These are phyloP conservation scores for Talaromyces sp. DNA, from an alignment of 2,329 filamentous ascomycete species.

Conservation along the genomic window DNA sequence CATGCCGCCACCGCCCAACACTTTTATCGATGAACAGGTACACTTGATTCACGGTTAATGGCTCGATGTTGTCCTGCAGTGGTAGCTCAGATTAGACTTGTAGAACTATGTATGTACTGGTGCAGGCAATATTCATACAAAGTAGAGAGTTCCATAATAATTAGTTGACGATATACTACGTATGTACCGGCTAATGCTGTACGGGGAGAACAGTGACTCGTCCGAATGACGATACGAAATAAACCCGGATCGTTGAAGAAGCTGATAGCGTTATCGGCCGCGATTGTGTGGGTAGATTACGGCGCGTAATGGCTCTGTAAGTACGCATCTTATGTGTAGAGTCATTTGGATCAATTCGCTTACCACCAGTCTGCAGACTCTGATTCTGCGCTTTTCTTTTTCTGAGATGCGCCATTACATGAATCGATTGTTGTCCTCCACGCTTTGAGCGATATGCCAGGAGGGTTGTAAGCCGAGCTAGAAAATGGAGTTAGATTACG, in stretches of 20 bases:
- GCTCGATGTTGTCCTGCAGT: not conserved
- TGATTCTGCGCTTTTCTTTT: conserved; percentile 5
- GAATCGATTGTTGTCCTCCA: not conserved
- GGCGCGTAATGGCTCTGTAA: not conserved
- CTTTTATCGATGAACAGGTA: not conserved
- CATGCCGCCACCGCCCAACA: not conserved
- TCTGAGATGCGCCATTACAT: not conserved
- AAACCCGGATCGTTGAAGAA: conserved; percentile 4
- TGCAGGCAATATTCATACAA: not conserved
- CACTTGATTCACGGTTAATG: not conserved
- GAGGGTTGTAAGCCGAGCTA: not conserved
- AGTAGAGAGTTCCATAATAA: no score
- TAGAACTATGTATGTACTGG: not conserved
- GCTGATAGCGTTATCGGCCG: conserved; percentile 14
- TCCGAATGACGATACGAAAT: conserved; percentile 9
- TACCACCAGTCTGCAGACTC: not conserved
- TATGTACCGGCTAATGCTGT: not conserved
- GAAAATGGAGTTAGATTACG: not conserved
- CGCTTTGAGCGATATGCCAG: not conserved
- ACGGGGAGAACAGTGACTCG: conserved; percentile 13
- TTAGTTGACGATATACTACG: no score
- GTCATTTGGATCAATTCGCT: not conserved
- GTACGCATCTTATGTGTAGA: not conserved
- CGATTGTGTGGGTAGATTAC: conserved; percentile 4
- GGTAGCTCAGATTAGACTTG: not conserved